Base-by-base conservation (phyloP, 768 basidiomycete genomes). In the Pleurotus tuber-regium region DNA sequence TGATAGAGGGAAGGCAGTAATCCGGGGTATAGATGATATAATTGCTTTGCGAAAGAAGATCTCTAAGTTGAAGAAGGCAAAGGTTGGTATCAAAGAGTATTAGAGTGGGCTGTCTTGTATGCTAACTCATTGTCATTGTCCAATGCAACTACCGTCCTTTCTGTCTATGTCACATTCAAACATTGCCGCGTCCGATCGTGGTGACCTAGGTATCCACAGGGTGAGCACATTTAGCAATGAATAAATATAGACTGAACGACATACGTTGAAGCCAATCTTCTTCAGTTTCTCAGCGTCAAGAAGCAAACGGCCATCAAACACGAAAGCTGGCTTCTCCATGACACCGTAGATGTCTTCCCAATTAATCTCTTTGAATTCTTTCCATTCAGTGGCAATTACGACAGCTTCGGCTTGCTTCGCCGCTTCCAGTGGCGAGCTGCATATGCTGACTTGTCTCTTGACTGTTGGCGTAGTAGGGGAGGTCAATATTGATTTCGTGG, bases 301-400 rank as follows among this genome's bases (percentile, higher is more conserved):
- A 62, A 98, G 78, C 55, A 97, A 74, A 26, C 94, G 82, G 4
- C 94, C 94, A 65, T 98, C 96, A 62, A 98, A 98, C 57, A 99
- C 79, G 64, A 97, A 98, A 4, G 97, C 96, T n/a, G 97, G 97
- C 77, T 98, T 97, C 63, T 87, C 89, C 92, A 98, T 98, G 62
- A 77, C 71, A 44, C 73, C 67, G 72, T 98, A 97, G 35, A 98
- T 88, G 29, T 73, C 72, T 60, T 81, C 67, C 97, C 97, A 99
- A 70, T 95, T 85, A 57, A 99, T 89, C 31, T 86, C 80, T 63
- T 80, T 80, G 82, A 99, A 99, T 71, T 98, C 95, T 67, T 87
- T 91, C 96, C 94, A 97, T 70, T 96, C 96, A 2, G 97, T 99
- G 23, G 92, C 92, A 60, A 99, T 86, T 42, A 98, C 91, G 57